These are phyloP conservation scores for Cucurbita moschata DNA, from an alignment of 306 rosid species.

Conservation along the genomic window DNA sequence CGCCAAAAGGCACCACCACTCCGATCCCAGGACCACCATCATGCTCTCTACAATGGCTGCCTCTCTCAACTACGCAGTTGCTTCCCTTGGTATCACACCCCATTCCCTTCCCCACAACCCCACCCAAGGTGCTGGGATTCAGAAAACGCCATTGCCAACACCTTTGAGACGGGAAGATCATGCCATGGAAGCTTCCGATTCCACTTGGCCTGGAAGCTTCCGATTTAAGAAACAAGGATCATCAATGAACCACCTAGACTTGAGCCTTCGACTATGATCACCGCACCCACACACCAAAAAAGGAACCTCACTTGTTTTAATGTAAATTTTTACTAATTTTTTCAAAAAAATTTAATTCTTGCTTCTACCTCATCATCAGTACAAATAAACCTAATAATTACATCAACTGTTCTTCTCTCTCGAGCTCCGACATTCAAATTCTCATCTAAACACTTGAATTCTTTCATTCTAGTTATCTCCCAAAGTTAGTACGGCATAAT, in stretches of 20 bases:
- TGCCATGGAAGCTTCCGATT: not conserved
- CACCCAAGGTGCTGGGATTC: conserved; percentile 23
- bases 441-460: too few species aligned
- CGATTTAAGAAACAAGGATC: not conserved
- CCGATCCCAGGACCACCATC: conserved; percentile 29
- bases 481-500: too few species aligned
- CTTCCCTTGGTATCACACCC: conserved; percentile 41
- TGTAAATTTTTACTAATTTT: too few species aligned
- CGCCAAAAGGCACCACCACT: not conserved
- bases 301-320: too few species aligned
- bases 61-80: conserved; percentile 12
- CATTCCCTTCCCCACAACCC: conserved; percentile 50
- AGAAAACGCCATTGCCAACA: conserved; percentile 23
- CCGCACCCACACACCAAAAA: too few species aligned
- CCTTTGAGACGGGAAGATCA: not conserved
- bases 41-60: conserved; percentile 23
- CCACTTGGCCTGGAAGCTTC: conserved; percentile 4
- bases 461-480: not conserved
- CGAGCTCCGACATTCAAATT: too few species aligned
- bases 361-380: too few species aligned
- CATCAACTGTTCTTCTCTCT: too few species aligned
- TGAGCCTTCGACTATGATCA: not conserved
- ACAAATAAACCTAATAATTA: too few species aligned
- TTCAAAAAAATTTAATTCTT: too few species aligned
- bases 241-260: not conserved